Percentiles rank a stretch among this genome's conserved stretches.
Evolutionary conservation across 768 basidiomycete species (phyloP).

Genomic region (Panaeolus papilionaceus): DNA sequence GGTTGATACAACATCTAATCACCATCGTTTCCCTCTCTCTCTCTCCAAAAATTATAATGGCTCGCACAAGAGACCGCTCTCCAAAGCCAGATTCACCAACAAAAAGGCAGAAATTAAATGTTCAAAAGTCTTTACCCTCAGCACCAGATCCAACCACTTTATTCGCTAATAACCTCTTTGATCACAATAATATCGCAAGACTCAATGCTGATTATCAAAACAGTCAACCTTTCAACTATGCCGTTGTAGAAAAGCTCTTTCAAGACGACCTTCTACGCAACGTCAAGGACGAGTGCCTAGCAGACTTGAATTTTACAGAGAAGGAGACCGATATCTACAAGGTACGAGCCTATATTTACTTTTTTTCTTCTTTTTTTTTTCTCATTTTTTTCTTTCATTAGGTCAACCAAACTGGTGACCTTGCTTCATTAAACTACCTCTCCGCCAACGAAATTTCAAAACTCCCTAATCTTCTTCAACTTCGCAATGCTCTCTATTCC

Average conservation of each 20-base stretch:
- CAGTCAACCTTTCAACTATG: slow-evolving; percentile 82
- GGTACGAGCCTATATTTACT: slow-evolving; percentile 42
- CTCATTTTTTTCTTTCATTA: slow-evolving; percentile 35
- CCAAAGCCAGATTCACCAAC: slow-evolving; percentile 21
- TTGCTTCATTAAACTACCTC: slow-evolving; percentile 91
- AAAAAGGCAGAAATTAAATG: slow-evolving; percentile 33
- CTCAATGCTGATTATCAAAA: slow-evolving; percentile 61
- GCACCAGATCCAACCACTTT: slow-evolving; percentile 39
- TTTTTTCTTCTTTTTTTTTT: not conserved
- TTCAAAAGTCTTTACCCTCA: slow-evolving; percentile 49
- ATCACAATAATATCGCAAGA: slow-evolving; percentile 57
- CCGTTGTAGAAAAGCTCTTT: slow-evolving; percentile 81
- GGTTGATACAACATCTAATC: slow-evolving; percentile 6
- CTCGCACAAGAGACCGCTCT: slow-evolving; percentile 53
- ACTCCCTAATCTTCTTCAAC: slow-evolving; percentile 78
- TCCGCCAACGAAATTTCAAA: slow-evolving; percentile 76
- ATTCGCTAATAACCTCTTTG: slow-evolving; percentile 65
- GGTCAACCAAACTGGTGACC: slow-evolving; percentile 98
- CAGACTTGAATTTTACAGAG: slow-evolving; percentile 82
- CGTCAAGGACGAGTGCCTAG: slow-evolving; percentile 85
- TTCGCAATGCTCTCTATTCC: slow-evolving; percentile 94
- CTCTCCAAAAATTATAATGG: slow-evolving; percentile 19
- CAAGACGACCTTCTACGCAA: slow-evolving; percentile 79
- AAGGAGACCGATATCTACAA: slow-evolving; percentile 99
- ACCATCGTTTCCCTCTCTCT: not conserved